phyloP scores from a whole-genome alignment of 192 early-diverging fungal genomes.

The Spizellomyces sp. region DNA sequence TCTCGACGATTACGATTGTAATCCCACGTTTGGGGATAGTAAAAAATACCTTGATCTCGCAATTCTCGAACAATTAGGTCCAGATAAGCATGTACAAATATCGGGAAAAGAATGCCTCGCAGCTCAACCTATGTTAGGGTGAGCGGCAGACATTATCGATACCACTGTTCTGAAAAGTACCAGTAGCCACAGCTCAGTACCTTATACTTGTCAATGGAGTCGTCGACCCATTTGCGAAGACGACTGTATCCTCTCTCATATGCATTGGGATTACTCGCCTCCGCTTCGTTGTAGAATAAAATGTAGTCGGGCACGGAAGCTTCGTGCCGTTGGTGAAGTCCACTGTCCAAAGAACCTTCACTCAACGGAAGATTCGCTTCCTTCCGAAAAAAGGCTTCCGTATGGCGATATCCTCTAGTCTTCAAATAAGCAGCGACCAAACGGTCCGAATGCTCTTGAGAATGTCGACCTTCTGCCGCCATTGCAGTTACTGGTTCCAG shows the following conservation, averaged over 20 bases:
- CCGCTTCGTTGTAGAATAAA: constrained; percentile 68
- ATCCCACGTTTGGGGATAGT: neutral
- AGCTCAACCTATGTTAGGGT: constrained; percentile 71
- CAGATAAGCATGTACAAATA: constrained; percentile 91
- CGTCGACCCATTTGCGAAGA: constrained; percentile 87
- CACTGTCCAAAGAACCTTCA: neutral
- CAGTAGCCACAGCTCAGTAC: constrained; percentile 33
- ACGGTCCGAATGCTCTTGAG: constrained; percentile 19
- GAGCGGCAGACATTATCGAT: neutral
- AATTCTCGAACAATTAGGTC: constrained; percentile 74
- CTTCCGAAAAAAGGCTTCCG: constrained; percentile 27
- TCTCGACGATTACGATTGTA: neutral
- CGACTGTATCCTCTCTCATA: constrained; percentile 79
- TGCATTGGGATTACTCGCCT: constrained; percentile 77
- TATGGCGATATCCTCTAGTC: constrained; percentile 30
- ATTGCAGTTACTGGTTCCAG: neutral
- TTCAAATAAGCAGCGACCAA: constrained; percentile 35
- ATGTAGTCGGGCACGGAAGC: constrained; percentile 66
- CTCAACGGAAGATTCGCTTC: constrained; percentile 19
- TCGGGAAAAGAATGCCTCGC: constrained; percentile 78
- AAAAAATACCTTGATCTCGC: constrained; percentile 43
- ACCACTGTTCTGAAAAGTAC: neutral
- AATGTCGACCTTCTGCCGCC: neutral
- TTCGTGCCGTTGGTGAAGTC: constrained; percentile 51
- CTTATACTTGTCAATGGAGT: constrained; percentile 93